Conservation (phyloP, 192 early-diverging fungal species). For the Chytriomyces sp. region DNA sequence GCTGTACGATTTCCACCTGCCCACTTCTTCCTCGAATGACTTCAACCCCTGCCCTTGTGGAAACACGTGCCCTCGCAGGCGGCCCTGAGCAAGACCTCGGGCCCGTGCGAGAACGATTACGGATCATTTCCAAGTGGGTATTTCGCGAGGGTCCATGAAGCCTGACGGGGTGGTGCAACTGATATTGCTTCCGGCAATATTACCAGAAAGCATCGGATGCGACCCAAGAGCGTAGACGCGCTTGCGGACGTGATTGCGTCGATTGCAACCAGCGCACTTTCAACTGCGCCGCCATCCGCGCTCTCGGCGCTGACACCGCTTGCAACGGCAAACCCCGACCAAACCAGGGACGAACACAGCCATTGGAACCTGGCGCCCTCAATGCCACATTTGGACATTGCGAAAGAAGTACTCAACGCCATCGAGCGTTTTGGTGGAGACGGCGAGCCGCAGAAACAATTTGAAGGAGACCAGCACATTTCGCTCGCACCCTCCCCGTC, state of each 20-base stretch:
- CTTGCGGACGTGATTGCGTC: slow-evolving; percentile 23
- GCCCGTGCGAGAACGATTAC: slow-evolving; percentile 3
- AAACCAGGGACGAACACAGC: neutral
- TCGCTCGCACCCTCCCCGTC: neutral
- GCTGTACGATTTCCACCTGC: too few relatives aligned
- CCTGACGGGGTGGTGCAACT: neutral
- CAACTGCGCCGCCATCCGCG: neutral
- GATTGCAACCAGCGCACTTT: neutral
- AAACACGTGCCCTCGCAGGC: too few relatives aligned
- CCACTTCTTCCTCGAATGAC: too few relatives aligned
- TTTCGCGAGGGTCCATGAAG: neutral
- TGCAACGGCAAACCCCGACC: neutral
- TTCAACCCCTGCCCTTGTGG: too few relatives aligned
- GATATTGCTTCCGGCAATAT: neutral
- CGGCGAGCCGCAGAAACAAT: neutral
- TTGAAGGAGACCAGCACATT: too few relatives aligned
- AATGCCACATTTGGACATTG: neutral
- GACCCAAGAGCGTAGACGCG: slow-evolving; percentile 21
- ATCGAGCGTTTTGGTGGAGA: neutral
- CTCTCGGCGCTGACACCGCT: neutral
- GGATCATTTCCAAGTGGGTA: neutral
- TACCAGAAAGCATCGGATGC: neutral
- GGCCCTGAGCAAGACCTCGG: neutral
- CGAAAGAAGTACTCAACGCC: neutral
- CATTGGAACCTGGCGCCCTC: neutral